Base-by-base conservation (phyloP, 164 flowering plant genomes). In the Aristolochia contorta region DNA sequence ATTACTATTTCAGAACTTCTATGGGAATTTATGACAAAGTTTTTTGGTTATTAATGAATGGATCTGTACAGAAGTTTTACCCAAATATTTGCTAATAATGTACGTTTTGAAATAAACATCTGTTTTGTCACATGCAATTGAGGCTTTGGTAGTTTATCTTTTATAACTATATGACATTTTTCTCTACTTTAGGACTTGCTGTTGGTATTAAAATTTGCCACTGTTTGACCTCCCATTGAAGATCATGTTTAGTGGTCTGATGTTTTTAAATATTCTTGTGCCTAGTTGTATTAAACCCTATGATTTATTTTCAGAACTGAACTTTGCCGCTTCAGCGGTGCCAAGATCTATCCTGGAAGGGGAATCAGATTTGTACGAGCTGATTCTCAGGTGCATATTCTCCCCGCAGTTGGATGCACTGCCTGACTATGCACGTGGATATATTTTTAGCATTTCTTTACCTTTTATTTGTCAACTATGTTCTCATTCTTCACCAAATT, bases 271-370 rank as follows among this genome's bases (percentile, higher is more conserved):
- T 56, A 16, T 56, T 1, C n/a, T 33, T 7, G 12, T 4, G 14
- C 12, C 0, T 15, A 0, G 19, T 3, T 32, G n/a, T 16, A 54
- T 16, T 54, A 9, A 14, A 63, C 22, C 21, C 16, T 15, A 16
- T 46, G 13, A 8, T 57, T 32, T 15, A 2, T 50, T 65, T 67
- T 63, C 72, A 78, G 79, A 76, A 78, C 82, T 57, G 82, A 78
- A 37, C 78, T 78, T 43, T 78, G 82, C 64, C 79, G 82, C 33
- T 79, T 79, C 59, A 79, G 79, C 30, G 79, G 82, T 60, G 70
- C 72, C 57, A 79, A 76, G 75, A 79, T 79, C 30, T 79, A 76
- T 43, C 82, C 82, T 33, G 82, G 80, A 2, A 74, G 46, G 61
- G 80, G 82, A 43, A 79, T 76, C 62, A 74, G 82, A 72, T 79